Percentiles rank a stretch among this genome's conserved stretches.
phyloP scores from a whole-genome alignment of 2,329 filamentous ascomycete species.

The Hypoxylon sp. region DNA sequence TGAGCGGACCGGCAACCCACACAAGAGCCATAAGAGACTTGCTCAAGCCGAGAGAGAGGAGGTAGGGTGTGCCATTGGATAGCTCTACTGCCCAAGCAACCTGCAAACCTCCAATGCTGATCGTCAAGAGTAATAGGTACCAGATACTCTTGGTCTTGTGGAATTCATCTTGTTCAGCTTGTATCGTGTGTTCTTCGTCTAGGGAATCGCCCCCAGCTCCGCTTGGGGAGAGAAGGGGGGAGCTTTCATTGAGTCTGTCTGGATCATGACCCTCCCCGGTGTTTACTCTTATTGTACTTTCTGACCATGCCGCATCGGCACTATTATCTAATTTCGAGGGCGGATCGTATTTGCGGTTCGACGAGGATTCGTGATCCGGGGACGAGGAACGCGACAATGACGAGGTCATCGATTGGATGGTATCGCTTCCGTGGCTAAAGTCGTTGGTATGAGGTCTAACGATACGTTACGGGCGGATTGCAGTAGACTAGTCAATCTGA shows the following conservation, averaged over 20 bases:
- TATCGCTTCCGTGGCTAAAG: slow-evolving; percentile 28
- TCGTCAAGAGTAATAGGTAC: slow-evolving; percentile 88
- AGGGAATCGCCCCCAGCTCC: slow-evolving; percentile 55
- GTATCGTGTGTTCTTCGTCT: slow-evolving; percentile 51
- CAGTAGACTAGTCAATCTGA: not conserved
- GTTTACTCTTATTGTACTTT: slow-evolving; percentile 42
- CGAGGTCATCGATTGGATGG: slow-evolving; percentile 56
- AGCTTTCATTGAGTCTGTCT: slow-evolving; percentile 59
- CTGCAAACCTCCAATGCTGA: slow-evolving; percentile 89
- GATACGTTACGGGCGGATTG: not conserved
- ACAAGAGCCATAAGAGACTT: slow-evolving; percentile 86
- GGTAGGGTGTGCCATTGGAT: slow-evolving; percentile 89
- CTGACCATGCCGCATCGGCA: slow-evolving; percentile 35
- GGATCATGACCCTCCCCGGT: slow-evolving; percentile 42
- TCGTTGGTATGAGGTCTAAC: slow-evolving; percentile 4
- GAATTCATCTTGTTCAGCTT: slow-evolving; percentile 59
- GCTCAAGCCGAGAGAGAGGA: slow-evolving; percentile 83
- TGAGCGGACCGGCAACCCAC: slow-evolving; percentile 86
- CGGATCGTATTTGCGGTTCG: slow-evolving; percentile 45
- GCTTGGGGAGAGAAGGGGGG: slow-evolving; percentile 63
- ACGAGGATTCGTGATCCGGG: slow-evolving; percentile 49
- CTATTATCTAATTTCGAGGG: slow-evolving; percentile 36
- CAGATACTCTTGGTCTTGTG: slow-evolving; percentile 83
- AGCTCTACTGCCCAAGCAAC: slow-evolving; percentile 97
- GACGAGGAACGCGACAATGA: slow-evolving; percentile 51